Evolutionary conservation across 208 protist genomes (phyloP).

Genomic region (Naegleria fowleri): DNA sequence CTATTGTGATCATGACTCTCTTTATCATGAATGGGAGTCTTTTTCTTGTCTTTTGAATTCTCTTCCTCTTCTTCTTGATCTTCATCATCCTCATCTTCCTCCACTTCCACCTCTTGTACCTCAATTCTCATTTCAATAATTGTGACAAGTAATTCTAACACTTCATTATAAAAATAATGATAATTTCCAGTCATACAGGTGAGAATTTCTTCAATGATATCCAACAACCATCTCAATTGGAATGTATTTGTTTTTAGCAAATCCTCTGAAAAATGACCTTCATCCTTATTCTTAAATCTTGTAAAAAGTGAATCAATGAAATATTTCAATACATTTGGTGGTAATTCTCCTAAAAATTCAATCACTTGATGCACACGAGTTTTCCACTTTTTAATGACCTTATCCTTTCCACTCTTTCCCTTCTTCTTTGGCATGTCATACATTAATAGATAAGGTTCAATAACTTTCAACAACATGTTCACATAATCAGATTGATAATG

Average conservation of each 20-base stretch:
- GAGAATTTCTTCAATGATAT: constrained; percentile 1
- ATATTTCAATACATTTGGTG: neutral
- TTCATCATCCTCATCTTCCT: neutral
- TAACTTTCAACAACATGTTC: neutral
- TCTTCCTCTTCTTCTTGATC: neutral
- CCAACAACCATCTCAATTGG: neutral
- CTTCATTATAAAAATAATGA: neutral
- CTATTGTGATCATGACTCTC: no score
- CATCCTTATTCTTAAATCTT: neutral
- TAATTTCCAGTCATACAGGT: neutral
- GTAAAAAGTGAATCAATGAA: neutral
- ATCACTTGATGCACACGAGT: neutral
- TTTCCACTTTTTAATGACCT: neutral
- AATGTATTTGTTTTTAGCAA: neutral
- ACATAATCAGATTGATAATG: neutral
- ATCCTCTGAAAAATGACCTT: neutral
- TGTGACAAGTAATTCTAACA: neutral
- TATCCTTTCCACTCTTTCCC: neutral
- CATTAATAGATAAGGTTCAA: neutral
- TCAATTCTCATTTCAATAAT: neutral
- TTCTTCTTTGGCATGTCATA: neutral
- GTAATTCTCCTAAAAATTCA: neutral
- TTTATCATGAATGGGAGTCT: no score
- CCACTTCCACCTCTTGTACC: neutral
- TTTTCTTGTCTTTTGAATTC: neutral